Conservation (phyloP, 768 basidiomycete genomes). For the Coprinellus micaceus region DNA sequence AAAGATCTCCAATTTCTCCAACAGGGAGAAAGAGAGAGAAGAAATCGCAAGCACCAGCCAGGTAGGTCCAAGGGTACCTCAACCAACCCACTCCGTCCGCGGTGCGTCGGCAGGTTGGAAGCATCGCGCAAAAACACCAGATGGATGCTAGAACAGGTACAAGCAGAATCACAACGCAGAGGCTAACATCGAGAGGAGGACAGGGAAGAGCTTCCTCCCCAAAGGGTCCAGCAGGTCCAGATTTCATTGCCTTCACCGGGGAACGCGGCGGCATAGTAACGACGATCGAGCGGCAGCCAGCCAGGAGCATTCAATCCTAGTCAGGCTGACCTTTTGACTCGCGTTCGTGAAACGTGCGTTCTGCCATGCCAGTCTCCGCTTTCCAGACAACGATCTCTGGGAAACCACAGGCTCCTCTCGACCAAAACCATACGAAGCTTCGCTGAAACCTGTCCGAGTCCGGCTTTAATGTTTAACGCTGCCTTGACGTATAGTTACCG, state of each 20-base stretch:
- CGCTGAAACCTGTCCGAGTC: conserved; percentile 38
- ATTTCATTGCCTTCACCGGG: conserved; percentile 7
- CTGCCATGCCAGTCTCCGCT: background rate
- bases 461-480: conserved; percentile 25
- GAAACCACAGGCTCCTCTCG: conserved; percentile 30
- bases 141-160: conserved; percentile 7
- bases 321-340: too few relatives aligned
- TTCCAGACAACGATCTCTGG: conserved; percentile 5
- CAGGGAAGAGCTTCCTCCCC: too few relatives aligned
- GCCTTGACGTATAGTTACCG: conserved; percentile 22
- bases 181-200: conserved; percentile 7
- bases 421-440: conserved; percentile 29
- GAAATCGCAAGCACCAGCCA: conserved; percentile 4
- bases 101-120: background rate
- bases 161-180: conserved; percentile 1
- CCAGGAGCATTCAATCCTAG: too few relatives aligned
- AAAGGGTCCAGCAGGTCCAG: background rate
- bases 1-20: background rate
- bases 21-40: conserved; percentile 1
- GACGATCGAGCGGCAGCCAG: conserved; percentile 3
- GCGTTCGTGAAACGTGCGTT: too few relatives aligned
- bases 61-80: conserved; percentile 8
- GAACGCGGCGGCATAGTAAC: conserved; percentile 1
- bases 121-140: conserved; percentile 7
- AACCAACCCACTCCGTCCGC: background rate